These are phyloP conservation scores for Gossypium trilobum DNA, from an alignment of 441 rosid species.

Conservation along the genomic window DNA sequence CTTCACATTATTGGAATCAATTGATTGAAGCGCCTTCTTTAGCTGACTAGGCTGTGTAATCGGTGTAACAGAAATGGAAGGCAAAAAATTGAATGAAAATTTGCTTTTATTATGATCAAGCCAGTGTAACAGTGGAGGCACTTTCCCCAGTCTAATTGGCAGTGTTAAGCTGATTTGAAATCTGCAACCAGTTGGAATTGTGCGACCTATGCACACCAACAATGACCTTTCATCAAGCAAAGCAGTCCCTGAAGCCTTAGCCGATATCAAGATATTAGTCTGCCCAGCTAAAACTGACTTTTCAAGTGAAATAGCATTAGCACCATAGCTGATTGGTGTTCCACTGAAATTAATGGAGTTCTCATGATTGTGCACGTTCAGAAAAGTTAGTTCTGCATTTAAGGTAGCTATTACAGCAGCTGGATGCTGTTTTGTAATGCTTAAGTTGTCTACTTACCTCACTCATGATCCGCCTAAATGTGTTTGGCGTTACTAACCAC, in stretches of 20 bases:
- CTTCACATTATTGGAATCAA: not conserved
- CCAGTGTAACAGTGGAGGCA: not conserved
- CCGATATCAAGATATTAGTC: not conserved
- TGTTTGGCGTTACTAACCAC: no score
- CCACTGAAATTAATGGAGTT: no score
- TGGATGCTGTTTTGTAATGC: no score
- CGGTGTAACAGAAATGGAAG: not conserved
- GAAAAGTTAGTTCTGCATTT: no score
- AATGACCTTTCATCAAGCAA: not conserved
- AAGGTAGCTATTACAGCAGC: no score
- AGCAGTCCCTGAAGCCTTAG: not conserved
- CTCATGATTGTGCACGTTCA: no score
- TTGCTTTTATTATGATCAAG: not conserved
- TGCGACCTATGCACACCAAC: not conserved
- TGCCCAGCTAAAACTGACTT: not conserved
- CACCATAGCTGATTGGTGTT: no score
- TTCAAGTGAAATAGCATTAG: not conserved
- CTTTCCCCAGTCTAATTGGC: not conserved
- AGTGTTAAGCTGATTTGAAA: not conserved
- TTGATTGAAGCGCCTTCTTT: not conserved
- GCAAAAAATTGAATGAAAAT: not conserved
- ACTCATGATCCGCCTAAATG: no score
- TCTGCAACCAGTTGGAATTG: not conserved
- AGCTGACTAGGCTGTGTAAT: not conserved
- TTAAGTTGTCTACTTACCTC: no score